phyloP scores from a whole-genome alignment of 495 filamentous ascomycete genomes.

The Penicillium desertorum region DNA sequence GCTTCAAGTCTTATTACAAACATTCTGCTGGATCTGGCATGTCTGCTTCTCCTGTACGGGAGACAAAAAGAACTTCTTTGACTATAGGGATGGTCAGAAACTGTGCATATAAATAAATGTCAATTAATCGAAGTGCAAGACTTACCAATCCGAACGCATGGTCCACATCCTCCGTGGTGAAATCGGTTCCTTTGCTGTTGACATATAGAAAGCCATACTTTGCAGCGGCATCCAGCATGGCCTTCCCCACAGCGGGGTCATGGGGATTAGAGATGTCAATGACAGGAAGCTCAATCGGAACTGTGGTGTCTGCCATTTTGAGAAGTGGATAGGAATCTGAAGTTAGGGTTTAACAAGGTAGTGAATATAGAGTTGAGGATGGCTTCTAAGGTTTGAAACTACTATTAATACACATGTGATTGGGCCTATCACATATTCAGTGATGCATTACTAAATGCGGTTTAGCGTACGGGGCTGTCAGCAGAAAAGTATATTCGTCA shows the following conservation, averaged over 20 bases:
- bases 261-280: constrained; percentile 68
- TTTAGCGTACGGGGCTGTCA: too few relatives aligned
- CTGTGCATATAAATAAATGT: constrained; percentile 3
- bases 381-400: not conserved
- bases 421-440: too few relatives aligned
- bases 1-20: constrained; percentile 24
- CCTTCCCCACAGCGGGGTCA: constrained; percentile 58
- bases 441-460: too few relatives aligned
- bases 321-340: not conserved
- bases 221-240: constrained; percentile 76
- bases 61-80: constrained; percentile 72
- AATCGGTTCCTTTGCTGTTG: constrained; percentile 64
- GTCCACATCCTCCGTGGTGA: constrained; percentile 66
- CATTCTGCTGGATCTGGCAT: constrained; percentile 70
- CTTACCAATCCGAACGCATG: constrained; percentile 70
- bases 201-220: constrained; percentile 89
- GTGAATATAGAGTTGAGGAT: constrained; percentile 11
- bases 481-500: too few relatives aligned
- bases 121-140: constrained; percentile 13
- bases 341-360: not conserved
- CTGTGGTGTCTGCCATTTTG: constrained; percentile 42
- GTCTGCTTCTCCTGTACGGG: constrained; percentile 68
- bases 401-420: too few relatives aligned
- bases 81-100: constrained; percentile 47
- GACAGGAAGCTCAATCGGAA: constrained; percentile 65